These are phyloP conservation scores for Rhododendron henanense DNA, from an alignment of 148 eudicot species.

Conservation along the genomic window DNA sequence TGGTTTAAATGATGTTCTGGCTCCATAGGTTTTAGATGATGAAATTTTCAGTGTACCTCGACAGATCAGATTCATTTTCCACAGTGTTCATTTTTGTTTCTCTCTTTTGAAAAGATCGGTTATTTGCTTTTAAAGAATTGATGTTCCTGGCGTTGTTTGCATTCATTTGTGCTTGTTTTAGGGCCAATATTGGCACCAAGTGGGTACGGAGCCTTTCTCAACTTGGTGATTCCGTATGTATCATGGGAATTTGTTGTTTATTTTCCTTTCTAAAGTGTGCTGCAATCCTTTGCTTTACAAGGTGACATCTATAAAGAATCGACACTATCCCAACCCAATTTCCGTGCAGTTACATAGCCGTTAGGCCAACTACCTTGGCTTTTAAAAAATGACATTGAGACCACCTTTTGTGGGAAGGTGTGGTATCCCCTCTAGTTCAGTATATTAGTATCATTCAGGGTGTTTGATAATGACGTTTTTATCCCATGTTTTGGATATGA, in stretches of 20 bases:
- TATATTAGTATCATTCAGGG: background rate
- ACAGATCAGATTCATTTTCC: background rate
- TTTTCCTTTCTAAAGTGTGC: background rate
- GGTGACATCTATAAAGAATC: background rate
- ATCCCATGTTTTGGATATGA: background rate
- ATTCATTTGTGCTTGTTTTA: background rate
- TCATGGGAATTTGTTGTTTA: too few species aligned
- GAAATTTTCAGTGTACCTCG: background rate
- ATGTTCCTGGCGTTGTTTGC: background rate
- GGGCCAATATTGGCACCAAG: background rate
- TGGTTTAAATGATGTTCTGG: background rate
- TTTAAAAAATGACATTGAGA: too few species aligned
- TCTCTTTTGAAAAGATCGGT: background rate
- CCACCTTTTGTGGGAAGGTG: too few species aligned
- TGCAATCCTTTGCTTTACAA: background rate
- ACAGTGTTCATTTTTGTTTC: background rate
- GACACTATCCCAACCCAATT: background rate
- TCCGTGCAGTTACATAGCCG: too few species aligned
- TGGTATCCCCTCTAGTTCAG: too few species aligned
- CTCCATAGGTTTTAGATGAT: background rate
- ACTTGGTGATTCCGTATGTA: too few species aligned
- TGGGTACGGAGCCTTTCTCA: background rate
- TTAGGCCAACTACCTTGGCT: too few species aligned
- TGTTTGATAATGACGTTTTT: background rate
- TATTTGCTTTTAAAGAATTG: background rate